A percentile compares a stretch with the other conserved stretches of the same genome.
Evolutionary conservation across 1,284 basidiomycete genomes (phyloP).

Genomic region (Neolentinus lepideus): DNA sequence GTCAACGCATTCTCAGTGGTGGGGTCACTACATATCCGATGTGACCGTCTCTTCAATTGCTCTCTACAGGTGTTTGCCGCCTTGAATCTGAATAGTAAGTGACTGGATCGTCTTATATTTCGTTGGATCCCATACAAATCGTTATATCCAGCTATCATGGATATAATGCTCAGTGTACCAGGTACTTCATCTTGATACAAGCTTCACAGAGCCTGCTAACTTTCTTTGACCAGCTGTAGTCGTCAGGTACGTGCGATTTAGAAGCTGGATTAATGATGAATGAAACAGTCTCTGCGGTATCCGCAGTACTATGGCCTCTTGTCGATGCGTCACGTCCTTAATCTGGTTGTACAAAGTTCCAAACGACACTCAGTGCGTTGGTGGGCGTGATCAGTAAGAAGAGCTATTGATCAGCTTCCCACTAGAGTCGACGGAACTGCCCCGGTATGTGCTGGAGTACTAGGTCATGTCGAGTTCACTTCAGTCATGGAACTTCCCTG

Average conservation of each 20-base stretch:
- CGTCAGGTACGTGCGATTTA: neutral
- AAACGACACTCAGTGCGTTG: neutral
- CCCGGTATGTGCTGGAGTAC: neutral
- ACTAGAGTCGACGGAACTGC: neutral
- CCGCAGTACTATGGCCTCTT: neutral
- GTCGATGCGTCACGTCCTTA: neutral
- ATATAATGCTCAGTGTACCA: neutral
- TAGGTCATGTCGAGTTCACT: neutral
- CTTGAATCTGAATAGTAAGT: neutral
- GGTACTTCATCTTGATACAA: neutral
- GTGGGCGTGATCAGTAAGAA: neutral
- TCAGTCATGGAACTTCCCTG: neutral
- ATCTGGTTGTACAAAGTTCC: neutral
- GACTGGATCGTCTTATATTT: neutral
- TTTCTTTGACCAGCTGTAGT: neutral
- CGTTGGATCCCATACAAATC: neutral
- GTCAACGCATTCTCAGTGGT: neutral
- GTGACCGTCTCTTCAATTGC: no score
- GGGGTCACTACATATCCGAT: neutral
- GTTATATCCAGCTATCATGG: neutral
- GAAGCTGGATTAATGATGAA: no score
- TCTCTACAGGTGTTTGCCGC: neutral
- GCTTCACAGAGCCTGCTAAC: neutral
- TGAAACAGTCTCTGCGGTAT: no score
- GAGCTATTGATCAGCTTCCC: neutral